Conservation (phyloP, 805 yeast genomes). For the Candida sanyiensis region DNA sequence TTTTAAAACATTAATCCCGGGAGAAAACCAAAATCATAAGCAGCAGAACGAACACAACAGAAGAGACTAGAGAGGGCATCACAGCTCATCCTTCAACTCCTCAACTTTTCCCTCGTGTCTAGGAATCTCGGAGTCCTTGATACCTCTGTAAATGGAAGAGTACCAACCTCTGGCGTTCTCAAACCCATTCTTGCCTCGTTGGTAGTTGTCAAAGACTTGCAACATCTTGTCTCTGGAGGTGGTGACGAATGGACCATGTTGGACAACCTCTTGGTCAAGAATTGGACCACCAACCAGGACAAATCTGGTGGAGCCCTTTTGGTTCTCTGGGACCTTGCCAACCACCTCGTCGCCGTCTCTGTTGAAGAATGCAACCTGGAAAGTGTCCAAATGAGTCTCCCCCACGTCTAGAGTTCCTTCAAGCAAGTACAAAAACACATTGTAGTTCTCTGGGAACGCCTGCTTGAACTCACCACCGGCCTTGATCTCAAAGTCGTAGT, state of each 20-base stretch:
- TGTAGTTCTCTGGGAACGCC: slow-evolving; percentile 52
- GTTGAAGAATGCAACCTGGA: slow-evolving; percentile 57
- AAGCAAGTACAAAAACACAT: slow-evolving; percentile 63
- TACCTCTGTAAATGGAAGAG: slow-evolving; percentile 34
- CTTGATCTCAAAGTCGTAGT: slow-evolving; percentile 57
- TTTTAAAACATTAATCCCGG: too few species aligned
- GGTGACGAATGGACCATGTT: slow-evolving; percentile 90
- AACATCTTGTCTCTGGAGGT: slow-evolving; percentile 58
- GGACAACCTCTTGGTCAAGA: slow-evolving; percentile 70
- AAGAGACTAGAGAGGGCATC: too few species aligned
- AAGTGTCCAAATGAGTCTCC: slow-evolving; percentile 38
- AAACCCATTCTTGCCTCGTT: slow-evolving; percentile 61
- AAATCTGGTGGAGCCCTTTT: slow-evolving; percentile 47
- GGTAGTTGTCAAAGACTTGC: slow-evolving; percentile 69
- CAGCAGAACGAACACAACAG: too few species aligned
- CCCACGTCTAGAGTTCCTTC: slow-evolving; percentile 52
- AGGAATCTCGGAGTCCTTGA: slow-evolving; percentile 25
- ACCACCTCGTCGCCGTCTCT: slow-evolving; percentile 57
- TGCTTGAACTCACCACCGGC: slow-evolving; percentile 65
- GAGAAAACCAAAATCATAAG: too few species aligned
- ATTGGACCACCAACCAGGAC: slow-evolving; percentile 73
- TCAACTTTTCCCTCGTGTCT: slow-evolving; percentile 8
- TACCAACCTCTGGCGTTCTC: slow-evolving; percentile 60
- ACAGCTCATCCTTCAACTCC: slow-evolving; percentile 15
- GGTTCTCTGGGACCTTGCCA: slow-evolving; percentile 45